These are phyloP conservation scores for Candida maltosa DNA, from an alignment of 805 yeast genomes.

Conservation along the genomic window DNA sequence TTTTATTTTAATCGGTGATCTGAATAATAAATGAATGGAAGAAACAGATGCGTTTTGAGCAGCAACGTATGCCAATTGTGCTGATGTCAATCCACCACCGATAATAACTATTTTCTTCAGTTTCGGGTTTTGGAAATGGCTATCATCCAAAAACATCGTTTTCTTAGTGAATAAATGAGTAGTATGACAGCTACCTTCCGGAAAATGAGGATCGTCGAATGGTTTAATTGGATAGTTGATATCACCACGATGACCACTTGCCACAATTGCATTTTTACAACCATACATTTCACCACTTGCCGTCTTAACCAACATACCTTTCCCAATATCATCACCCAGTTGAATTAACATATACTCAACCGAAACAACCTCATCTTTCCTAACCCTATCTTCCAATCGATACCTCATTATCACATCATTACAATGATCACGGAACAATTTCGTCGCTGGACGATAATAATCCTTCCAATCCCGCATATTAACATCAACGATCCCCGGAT, in stretches of 20 bases:
- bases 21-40: constrained; percentile 29
- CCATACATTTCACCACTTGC: constrained; percentile 28
- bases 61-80: constrained; percentile 41
- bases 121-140: constrained; percentile 6
- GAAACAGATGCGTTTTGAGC: constrained; percentile 22
- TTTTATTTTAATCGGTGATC: constrained; percentile 39
- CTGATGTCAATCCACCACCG: constrained; percentile 47
- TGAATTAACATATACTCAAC: constrained; percentile 26
- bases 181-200: constrained; percentile 32
- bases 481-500: constrained; percentile 35
- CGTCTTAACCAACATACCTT: constrained; percentile 32
- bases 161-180: constrained; percentile 29
- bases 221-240: constrained; percentile 30
- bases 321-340: constrained; percentile 17
- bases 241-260: constrained; percentile 34
- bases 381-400: constrained; percentile 22
- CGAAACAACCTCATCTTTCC: constrained; percentile 29
- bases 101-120: constrained; percentile 29
- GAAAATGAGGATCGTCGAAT: constrained; percentile 12
- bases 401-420: constrained; percentile 30
- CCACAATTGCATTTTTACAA: constrained; percentile 29
- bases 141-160: constrained; percentile 16
- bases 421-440: constrained; percentile 38
- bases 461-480: constrained; percentile 44
- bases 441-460: constrained; percentile 42